Conservation (phyloP, 1,284 basidiomycete species). For the Macrocybe sp. region DNA sequence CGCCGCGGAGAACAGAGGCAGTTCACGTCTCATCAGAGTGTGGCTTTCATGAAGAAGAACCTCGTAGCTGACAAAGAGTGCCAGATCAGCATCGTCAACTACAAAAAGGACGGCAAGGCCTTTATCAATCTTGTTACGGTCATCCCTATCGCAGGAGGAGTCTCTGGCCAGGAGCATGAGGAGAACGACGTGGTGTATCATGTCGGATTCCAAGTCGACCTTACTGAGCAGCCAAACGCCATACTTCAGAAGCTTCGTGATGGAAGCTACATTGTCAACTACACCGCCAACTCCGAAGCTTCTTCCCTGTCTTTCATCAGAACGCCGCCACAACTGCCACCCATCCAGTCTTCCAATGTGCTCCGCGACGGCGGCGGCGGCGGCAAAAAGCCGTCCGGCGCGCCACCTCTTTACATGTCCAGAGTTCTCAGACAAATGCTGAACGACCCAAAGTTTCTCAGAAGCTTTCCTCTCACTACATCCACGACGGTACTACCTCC, state of each 20-base stretch:
- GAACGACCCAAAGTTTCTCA: constrained; percentile 17
- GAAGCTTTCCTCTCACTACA: constrained; percentile 27
- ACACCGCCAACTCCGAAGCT: no score
- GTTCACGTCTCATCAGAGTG: constrained; percentile 68
- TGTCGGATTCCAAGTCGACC: constrained; percentile 91
- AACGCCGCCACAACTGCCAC: constrained; percentile 9
- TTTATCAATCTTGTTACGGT: constrained; percentile 87
- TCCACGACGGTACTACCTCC: constrained; percentile 19
- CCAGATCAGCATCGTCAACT: constrained; percentile 87
- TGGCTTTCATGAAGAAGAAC: constrained; percentile 62
- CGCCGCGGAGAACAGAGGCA: constrained; percentile 60
- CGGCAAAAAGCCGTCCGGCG: constrained; percentile 2
- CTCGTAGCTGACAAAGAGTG: constrained; percentile 78
- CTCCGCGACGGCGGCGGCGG: constrained; percentile 4
- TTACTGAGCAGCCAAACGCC: constrained; percentile 81
- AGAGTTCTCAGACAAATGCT: constrained; percentile 11
- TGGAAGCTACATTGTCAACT: constrained; percentile 61
- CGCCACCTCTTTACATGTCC: constrained; percentile 10
- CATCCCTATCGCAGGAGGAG: constrained; percentile 74
- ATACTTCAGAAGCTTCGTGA: constrained; percentile 75
- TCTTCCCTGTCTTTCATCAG: background rate
- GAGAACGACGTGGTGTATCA: constrained; percentile 71
- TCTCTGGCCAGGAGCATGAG: constrained; percentile 41
- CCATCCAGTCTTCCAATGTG: constrained; percentile 2
- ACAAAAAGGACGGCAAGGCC: constrained; percentile 78